Percentiles rank a stretch among this genome's conserved stretches.
phyloP scores from a whole-genome alignment of 768 basidiomycete species.

The Mycena indigotica region DNA sequence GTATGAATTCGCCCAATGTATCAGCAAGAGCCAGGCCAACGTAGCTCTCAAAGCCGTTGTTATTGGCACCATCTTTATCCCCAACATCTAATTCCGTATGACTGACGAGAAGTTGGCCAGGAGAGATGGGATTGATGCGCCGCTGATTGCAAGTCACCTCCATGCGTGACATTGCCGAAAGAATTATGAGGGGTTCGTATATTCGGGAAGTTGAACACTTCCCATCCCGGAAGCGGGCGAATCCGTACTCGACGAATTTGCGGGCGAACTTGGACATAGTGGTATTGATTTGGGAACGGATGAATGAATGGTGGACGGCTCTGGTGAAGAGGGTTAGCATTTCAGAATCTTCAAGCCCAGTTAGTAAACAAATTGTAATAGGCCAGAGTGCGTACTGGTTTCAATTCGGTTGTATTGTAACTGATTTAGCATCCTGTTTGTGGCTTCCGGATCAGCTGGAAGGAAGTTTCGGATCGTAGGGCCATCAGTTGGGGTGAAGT shows the following conservation, averaged over 20 bases:
- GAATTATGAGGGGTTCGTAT: background rate
- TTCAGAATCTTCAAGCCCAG: too few relatives aligned
- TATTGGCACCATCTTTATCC: background rate
- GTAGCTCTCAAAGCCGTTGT: background rate
- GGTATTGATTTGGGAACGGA: background rate
- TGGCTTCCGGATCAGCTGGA: too few relatives aligned
- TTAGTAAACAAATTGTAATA: too few relatives aligned
- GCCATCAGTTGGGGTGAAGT: background rate
- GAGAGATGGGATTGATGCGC: background rate
- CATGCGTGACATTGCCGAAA: background rate
- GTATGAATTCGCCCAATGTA: background rate
- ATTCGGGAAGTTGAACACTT: background rate
- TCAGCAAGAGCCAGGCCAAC: background rate
- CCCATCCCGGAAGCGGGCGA: background rate
- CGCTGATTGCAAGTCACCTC: background rate
- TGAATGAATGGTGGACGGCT: background rate
- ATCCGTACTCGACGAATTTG: background rate
- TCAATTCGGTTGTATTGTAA: too few relatives aligned
- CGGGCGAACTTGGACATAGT: background rate
- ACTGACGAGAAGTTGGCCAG: background rate
- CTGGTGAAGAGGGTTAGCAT: too few relatives aligned
- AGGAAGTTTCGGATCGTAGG: too few relatives aligned
- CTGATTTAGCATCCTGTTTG: too few relatives aligned
- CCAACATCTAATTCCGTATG: background rate
- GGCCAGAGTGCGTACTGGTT: too few relatives aligned